Base-by-base conservation (phyloP, 805 yeast species). In the Candida khao-thaluensis region DNA sequence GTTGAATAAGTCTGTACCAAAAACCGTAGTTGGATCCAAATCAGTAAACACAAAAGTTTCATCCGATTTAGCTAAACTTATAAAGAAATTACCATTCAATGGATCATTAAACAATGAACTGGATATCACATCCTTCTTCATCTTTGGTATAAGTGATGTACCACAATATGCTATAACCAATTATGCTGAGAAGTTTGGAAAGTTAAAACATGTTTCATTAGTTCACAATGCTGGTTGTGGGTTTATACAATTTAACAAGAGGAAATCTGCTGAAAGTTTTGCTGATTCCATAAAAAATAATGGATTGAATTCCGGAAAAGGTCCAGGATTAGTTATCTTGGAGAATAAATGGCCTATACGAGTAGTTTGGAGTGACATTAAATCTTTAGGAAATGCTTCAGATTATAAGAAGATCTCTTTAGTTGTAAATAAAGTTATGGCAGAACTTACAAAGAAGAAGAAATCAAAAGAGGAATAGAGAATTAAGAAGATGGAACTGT, bases 131-230 rank as follows among this genome's bases (percentile, higher is more conserved):
- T 73, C 89, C 0, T 74, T 88, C 38, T 88, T 89, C 54, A 53
- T 89, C 14, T 85, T 81, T 60, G 96, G 96, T 1, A 66, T 87
- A 14, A 76, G 77, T 3, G 78, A 79, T 11, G 54, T 82, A 5
- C 82, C 95, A 0, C 87, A 82, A 49, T 81, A 79, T 57, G 62
- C 64, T 37, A 64, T 88, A 11, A 54, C 76, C 12, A 77, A 77
- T 6, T 68, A 57, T 44, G 78, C 82, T 40, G 53, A 40, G 17
- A 39, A 62, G 17, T 59, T 51, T 41, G 84, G 84, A 1, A 53
- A 63, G 24, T 48, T 83, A 9, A 71, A 74, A 38, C 59, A 76
- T 14, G 52, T 80, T 21, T 66, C 69, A 8, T 57, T 81, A 16
- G 70, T 76, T 26, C 86, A 81, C 45, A 60, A 66, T 17, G 82